A percentile compares a stretch with the other conserved stretches of the same genome.
phyloP scores from a whole-genome alignment of 1,284 basidiomycete species.

The Ganoderma resinaceum region DNA sequence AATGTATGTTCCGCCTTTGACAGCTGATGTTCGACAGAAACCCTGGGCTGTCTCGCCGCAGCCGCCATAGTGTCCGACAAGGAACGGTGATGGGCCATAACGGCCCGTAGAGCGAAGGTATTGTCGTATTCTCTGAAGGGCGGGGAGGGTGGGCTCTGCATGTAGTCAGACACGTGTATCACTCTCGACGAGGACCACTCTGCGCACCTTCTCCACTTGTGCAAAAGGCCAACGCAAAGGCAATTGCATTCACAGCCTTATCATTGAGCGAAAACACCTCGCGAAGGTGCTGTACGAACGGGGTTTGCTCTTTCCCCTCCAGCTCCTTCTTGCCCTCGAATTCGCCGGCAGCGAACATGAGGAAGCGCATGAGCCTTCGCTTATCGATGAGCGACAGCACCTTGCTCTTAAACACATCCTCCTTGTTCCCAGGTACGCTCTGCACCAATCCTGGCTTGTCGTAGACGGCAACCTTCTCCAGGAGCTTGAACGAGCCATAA shows the following conservation, averaged over 20 bases:
- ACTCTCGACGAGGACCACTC: constrained; percentile 3
- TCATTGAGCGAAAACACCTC: constrained; percentile 68
- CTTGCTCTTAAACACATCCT: constrained; percentile 92
- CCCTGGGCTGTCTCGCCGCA: constrained; percentile 93
- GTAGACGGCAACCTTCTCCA: constrained; percentile 80
- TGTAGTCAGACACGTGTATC: background rate
- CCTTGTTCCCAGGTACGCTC: constrained; percentile 89
- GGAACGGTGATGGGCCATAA: constrained; percentile 91
- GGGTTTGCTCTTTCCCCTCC: constrained; percentile 58
- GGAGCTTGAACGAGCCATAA: constrained; percentile 89
- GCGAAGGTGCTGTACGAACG: constrained; percentile 69
- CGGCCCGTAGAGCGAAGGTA: constrained; percentile 86
- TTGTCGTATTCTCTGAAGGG: constrained; percentile 70
- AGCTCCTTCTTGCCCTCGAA: constrained; percentile 73
- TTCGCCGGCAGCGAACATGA: constrained; percentile 81
- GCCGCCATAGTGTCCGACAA: constrained; percentile 95
- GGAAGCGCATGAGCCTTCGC: constrained; percentile 91
- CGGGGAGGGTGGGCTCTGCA: constrained; percentile 68
- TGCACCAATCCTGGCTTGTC: constrained; percentile 53
- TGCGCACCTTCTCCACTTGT: constrained; percentile 54
- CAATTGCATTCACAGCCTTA: constrained; percentile 64
- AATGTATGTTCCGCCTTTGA: constrained; percentile 86
- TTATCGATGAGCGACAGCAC: constrained; percentile 86
- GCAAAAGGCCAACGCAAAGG: constrained; percentile 80
- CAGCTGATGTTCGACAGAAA: constrained; percentile 90